These are phyloP conservation scores for Schoenoplectus tabernaemontani DNA, from an alignment of 202 grass and related monocot species.

Conservation along the genomic window DNA sequence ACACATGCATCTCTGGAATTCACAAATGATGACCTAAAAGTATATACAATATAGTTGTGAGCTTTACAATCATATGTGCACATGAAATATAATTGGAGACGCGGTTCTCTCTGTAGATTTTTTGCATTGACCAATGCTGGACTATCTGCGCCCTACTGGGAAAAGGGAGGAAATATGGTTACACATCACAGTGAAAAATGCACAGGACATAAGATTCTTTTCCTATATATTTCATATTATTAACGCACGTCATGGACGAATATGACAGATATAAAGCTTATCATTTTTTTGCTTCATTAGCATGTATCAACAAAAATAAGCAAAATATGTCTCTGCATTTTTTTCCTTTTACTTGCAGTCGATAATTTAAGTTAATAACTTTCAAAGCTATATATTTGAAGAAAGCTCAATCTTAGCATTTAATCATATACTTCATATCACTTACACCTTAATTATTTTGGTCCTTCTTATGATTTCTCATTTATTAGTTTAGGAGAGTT, in stretches of 20 bases:
- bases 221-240: background rate
- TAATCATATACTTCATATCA: background rate
- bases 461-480: background rate
- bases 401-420: no score
- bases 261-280: background rate
- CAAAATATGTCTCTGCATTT: no score
- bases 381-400: no score
- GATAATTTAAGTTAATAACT: no score
- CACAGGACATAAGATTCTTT: background rate
- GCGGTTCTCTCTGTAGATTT: background rate
- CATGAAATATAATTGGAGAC: slow-evolving; percentile 11
- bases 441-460: background rate
- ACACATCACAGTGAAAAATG: background rate
- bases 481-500: background rate
- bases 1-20: slow-evolving; percentile 20
- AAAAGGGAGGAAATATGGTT: background rate
- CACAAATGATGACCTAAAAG: background rate
- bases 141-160: background rate
- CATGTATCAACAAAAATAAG: no score
- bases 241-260: background rate
- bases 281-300: no score
- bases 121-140: background rate
- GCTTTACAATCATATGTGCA: background rate
- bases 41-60: background rate
- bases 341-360: no score